Evolutionary conservation across 495 filamentous ascomycete genomes (phyloP).

Genomic region (Hypomontagnella submonticulosa): DNA sequence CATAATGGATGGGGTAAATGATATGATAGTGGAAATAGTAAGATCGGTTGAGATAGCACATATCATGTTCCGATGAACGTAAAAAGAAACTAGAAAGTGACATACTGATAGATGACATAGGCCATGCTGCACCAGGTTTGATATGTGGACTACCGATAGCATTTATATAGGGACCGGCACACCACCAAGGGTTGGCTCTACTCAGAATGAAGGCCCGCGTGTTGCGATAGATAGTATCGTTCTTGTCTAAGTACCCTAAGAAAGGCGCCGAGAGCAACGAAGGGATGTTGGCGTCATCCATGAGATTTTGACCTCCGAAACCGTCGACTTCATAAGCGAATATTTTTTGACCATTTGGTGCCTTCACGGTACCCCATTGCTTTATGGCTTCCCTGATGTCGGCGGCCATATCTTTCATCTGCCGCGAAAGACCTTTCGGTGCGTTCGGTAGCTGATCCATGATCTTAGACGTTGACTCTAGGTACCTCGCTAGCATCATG

Average conservation of each 20-base stretch:
- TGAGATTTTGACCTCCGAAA: constrained; percentile 62
- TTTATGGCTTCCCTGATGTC: constrained; percentile 65
- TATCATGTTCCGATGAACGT: neutral
- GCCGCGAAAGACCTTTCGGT: constrained; percentile 55
- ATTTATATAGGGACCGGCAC: constrained; percentile 62
- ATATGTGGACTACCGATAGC: constrained; percentile 68
- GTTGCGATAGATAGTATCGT: constrained; percentile 60
- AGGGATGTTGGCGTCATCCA: constrained; percentile 74
- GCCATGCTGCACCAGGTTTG: constrained; percentile 68
- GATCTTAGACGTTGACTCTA: constrained; percentile 64
- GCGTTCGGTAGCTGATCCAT: constrained; percentile 61
- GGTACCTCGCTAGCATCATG: constrained; percentile 72
- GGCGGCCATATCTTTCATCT: constrained; percentile 63
- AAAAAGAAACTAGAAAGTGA: constrained; percentile 35
- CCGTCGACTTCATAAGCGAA: constrained; percentile 73
- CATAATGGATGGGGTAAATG: no score
- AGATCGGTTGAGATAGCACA: neutral
- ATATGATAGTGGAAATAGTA: neutral
- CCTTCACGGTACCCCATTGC: constrained; percentile 55
- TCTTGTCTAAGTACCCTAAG: constrained; percentile 57
- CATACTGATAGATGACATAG: constrained; percentile 64
- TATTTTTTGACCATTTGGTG: constrained; percentile 53
- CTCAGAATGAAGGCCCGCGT: constrained; percentile 63
- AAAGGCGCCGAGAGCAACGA: constrained; percentile 65
- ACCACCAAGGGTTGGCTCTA: constrained; percentile 67